Evolutionary conservation across 257 asterid genomes (phyloP).

Genomic region (Scutellaria baicalensis): DNA sequence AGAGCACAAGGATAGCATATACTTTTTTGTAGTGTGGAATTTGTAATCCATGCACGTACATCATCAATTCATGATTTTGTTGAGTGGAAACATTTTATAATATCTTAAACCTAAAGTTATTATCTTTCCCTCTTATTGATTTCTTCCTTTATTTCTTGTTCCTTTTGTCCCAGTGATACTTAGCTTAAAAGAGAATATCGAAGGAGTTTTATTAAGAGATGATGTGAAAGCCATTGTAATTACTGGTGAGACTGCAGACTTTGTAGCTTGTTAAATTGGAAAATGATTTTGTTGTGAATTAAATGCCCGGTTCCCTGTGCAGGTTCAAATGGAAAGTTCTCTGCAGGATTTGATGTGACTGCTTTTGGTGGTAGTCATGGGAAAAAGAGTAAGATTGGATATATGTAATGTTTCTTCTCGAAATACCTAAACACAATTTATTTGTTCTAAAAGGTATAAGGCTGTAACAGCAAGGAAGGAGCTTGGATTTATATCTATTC

Average conservation of each 20-base stretch:
- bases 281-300: not conserved
- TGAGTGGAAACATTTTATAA: not conserved
- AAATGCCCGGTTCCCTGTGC: not conserved
- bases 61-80: not conserved
- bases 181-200: conserved; percentile 35
- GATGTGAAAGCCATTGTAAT: conserved; percentile 54
- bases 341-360: conserved; percentile 42
- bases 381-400: conserved; percentile 31
- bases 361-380: conserved; percentile 28
- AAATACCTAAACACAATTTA: not conserved
- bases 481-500: conserved; percentile 36
- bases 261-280: not conserved
- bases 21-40: not conserved
- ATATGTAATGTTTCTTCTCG: not conserved
- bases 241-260: conserved; percentile 27
- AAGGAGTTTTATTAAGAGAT: conserved; percentile 32
- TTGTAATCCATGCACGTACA: not conserved
- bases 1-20: not conserved
- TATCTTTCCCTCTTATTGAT: not conserved
- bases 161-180: conserved; percentile 29
- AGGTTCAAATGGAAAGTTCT: conserved; percentile 44
- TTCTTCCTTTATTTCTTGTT: not conserved
- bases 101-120: not conserved
- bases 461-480: conserved; percentile 26
- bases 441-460: conserved; percentile 8